Evolutionary conservation across 179 eudicot species (phyloP).

Genomic region (Nepenthes alata): DNA sequence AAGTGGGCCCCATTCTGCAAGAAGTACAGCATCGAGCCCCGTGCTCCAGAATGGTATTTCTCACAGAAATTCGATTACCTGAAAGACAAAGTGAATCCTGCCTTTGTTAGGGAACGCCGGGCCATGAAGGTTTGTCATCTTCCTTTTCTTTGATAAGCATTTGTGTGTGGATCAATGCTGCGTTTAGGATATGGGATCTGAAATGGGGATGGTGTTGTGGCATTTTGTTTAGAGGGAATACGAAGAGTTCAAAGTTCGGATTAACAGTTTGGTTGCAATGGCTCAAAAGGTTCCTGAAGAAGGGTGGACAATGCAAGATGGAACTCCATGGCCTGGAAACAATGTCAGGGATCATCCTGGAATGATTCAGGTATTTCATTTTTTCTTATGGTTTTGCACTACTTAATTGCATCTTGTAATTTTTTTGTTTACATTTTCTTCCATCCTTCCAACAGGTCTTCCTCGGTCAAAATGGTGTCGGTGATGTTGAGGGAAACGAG

Average conservation of each 20-base stretch:
- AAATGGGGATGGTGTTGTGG: background rate
- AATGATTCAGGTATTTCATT: conserved; percentile 20
- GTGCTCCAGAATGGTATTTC: conserved; percentile 12
- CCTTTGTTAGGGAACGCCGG: conserved; percentile 12
- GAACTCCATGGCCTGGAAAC: conserved; percentile 34
- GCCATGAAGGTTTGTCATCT: conserved; percentile 12
- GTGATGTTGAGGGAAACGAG: conserved; percentile 14
- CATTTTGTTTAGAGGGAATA: conserved; percentile 22
- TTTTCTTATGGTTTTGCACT: background rate
- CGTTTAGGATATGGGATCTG: background rate
- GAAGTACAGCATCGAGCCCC: conserved; percentile 13
- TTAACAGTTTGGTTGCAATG: conserved; percentile 23
- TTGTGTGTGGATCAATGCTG: background rate
- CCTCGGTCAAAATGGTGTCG: conserved; percentile 14
- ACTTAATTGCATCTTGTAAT: background rate
- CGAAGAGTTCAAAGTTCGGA: conserved; percentile 25
- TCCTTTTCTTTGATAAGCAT: background rate
- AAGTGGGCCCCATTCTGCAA: conserved; percentile 15
- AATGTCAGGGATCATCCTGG: conserved; percentile 28
- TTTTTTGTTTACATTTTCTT: background rate
- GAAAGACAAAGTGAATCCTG: conserved; percentile 10
- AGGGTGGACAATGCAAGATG: conserved; percentile 35
- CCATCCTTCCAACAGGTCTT: conserved; percentile 4
- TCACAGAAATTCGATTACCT: conserved; percentile 9
- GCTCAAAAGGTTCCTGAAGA: conserved; percentile 32